Evolutionary conservation across 2,329 filamentous ascomycete species (phyloP).

Genomic region (Teratosphaeria epicoccoides): DNA sequence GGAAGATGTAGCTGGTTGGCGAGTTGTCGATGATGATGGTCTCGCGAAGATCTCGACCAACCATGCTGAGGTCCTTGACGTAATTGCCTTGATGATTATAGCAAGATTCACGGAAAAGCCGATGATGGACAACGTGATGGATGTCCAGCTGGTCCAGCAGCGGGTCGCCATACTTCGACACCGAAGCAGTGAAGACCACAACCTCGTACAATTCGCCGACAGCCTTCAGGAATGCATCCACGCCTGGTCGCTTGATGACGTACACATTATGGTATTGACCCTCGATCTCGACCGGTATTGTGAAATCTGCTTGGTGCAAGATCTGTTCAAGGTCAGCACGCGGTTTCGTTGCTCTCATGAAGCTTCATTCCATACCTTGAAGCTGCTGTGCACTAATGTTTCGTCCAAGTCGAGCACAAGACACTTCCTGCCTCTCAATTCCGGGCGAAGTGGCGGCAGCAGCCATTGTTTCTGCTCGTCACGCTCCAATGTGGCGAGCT

Average conservation of each 20-base stretch:
- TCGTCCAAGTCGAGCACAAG: conserved; percentile 92
- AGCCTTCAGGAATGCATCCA: conserved; percentile 97
- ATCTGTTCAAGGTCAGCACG: conserved; percentile 48
- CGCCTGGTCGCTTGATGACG: conserved; percentile 96
- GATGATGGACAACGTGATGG: conserved; percentile 89
- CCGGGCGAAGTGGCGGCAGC: conserved; percentile 68
- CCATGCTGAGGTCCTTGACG: conserved; percentile 95
- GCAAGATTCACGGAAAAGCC: conserved; percentile 94
- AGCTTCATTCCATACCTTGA: conserved; percentile 58
- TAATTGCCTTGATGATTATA: conserved; percentile 99
- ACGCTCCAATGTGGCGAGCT: conserved; percentile 26
- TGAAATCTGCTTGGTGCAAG: conserved; percentile 95
- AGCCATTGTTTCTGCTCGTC: conserved; percentile 55
- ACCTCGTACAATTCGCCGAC: conserved; percentile 97
- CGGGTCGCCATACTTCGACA: conserved; percentile 98
- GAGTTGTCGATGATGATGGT: conserved; percentile 99
- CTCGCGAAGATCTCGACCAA: conserved; percentile 88
- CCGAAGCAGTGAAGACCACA: conserved; percentile 95
- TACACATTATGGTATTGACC: conserved; percentile 99
- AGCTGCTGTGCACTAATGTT: conserved; percentile 94
- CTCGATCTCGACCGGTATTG: conserved; percentile 97
- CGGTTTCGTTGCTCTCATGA: background rate
- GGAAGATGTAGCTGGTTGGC: conserved; percentile 98
- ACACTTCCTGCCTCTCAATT: conserved; percentile 81
- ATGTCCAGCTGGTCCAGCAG: conserved; percentile 94